These are phyloP conservation scores for Cutaneotrichosporon sp. DNA, from an alignment of 1,284 basidiomycete genomes.

Conservation along the genomic window DNA sequence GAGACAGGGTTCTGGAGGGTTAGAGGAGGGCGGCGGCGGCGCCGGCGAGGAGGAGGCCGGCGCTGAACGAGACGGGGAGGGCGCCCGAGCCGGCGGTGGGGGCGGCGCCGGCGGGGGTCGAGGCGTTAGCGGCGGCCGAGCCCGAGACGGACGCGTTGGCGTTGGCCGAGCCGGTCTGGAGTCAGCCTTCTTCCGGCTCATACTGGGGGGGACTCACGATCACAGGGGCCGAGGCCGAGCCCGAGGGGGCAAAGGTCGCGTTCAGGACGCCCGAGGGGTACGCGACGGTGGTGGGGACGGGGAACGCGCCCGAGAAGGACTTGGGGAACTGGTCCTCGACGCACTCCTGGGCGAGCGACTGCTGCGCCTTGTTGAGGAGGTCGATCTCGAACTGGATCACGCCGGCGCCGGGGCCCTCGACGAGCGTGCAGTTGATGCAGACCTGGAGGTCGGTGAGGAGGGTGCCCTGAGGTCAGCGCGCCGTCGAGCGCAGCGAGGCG, in stretches of 20 bases:
- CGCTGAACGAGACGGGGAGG: neutral
- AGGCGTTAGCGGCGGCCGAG: neutral
- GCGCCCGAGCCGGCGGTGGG: neutral
- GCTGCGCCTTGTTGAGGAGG: constrained; percentile 22
- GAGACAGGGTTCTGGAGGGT: neutral
- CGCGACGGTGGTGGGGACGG: constrained; percentile 9
- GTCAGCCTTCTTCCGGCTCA: neutral
- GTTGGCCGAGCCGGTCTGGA: neutral
- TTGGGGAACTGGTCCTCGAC: constrained; percentile 11
- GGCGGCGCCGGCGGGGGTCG: neutral
- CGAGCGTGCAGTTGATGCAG: constrained; percentile 17
- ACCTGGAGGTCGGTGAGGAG: constrained; percentile 15
- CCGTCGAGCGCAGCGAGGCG: neutral
- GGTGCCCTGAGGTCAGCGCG: constrained; percentile 1
- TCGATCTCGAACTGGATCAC: constrained; percentile 15
- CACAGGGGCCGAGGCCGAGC: neutral
- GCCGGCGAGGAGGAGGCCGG: neutral
- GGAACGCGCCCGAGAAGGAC: constrained; percentile 11
- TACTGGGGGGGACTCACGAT: neutral
- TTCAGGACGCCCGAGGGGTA: constrained; percentile 18
- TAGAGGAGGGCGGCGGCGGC: neutral
- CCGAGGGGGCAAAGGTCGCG: constrained; percentile 5
- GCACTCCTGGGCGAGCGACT: constrained; percentile 20
- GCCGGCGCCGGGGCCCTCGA: constrained; percentile 7
- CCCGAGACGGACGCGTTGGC: neutral